Conservation (phyloP, 768 basidiomycete species). For the Hericium erinaceus region DNA sequence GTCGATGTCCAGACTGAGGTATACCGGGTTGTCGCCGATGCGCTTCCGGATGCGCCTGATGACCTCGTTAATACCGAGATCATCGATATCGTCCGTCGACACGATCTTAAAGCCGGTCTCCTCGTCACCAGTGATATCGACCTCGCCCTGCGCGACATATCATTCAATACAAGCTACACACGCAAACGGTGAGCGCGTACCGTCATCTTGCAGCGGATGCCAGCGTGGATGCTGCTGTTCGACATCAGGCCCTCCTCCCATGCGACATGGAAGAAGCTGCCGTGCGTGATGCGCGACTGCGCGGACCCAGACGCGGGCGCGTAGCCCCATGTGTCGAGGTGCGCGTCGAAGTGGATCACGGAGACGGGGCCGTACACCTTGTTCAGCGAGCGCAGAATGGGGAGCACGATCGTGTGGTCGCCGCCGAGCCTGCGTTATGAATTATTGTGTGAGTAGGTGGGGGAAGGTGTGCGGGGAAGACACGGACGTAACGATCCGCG, state of each 20-base stretch:
- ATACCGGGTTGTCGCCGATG: conserved; percentile 68
- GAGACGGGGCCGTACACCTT: conserved; percentile 75
- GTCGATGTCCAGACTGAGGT: conserved; percentile 77
- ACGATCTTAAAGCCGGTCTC: conserved; percentile 73
- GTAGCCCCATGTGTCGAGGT: conserved; percentile 56
- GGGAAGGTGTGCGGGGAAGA: background rate
- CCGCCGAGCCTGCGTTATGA: conserved; percentile 45
- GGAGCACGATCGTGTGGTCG: conserved; percentile 83
- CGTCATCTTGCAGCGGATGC: conserved; percentile 69
- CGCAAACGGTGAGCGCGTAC: conserved; percentile 24
- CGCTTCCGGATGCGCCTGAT: conserved; percentile 59
- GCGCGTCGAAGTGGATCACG: conserved; percentile 79
- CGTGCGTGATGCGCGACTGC: conserved; percentile 70
- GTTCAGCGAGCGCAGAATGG: conserved; percentile 73
- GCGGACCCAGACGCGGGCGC: conserved; percentile 31
- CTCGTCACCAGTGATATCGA: conserved; percentile 60
- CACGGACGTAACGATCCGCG: conserved; percentile 56
- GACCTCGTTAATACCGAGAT: conserved; percentile 63
- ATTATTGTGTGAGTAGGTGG: background rate
- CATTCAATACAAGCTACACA: background rate
- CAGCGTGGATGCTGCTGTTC: conserved; percentile 72
- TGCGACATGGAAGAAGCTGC: conserved; percentile 80
- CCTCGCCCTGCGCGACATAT: conserved; percentile 34
- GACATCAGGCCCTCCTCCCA: conserved; percentile 68
- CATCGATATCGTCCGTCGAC: conserved; percentile 76